Evolutionary conservation across 345 rosid genomes (phyloP).

Genomic region (Camelina hispida): DNA sequence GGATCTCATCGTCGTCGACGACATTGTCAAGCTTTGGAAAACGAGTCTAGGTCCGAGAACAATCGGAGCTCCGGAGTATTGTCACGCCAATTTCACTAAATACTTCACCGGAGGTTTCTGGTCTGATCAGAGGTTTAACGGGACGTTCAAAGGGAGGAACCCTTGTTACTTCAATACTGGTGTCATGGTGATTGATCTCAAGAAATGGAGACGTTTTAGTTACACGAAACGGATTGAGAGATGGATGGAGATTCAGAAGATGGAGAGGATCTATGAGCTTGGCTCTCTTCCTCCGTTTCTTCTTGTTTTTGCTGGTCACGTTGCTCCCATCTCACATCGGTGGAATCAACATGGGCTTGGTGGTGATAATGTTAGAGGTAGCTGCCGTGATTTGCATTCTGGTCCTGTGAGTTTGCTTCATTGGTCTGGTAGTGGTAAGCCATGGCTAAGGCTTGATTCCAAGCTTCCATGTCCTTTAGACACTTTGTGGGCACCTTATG

Average conservation of each 20-base stretch:
- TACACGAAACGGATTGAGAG: conserved; percentile 56
- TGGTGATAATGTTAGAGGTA: conserved; percentile 63
- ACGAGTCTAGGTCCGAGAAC: conserved; percentile 47
- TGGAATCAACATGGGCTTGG: conserved; percentile 87
- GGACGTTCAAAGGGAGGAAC: conserved; percentile 40
- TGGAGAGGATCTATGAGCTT: conserved; percentile 62
- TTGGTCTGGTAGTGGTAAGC: conserved; percentile 81
- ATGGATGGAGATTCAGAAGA: conserved; percentile 72
- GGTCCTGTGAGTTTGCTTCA: conserved; percentile 69
- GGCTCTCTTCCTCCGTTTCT: conserved; percentile 79
- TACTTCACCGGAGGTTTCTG: conserved; percentile 63
- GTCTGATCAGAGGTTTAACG: conserved; percentile 48
- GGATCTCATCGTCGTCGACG: conserved; percentile 61
- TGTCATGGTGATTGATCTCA: conserved; percentile 77
- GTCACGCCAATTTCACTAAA: conserved; percentile 56
- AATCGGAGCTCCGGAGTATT: conserved; percentile 74
- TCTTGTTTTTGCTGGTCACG: conserved; percentile 63
- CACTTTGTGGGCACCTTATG: conserved; percentile 48
- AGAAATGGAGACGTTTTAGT: conserved; percentile 56
- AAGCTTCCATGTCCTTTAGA: conserved; percentile 62
- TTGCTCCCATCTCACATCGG: conserved; percentile 59
- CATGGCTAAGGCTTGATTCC: conserved; percentile 62
- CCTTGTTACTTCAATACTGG: conserved; percentile 82
- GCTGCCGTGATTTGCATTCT: conserved; percentile 63
- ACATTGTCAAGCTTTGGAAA: conserved; percentile 58